Base-by-base conservation (phyloP, 441 rosid genomes). In the Gossypium lobatum region DNA sequence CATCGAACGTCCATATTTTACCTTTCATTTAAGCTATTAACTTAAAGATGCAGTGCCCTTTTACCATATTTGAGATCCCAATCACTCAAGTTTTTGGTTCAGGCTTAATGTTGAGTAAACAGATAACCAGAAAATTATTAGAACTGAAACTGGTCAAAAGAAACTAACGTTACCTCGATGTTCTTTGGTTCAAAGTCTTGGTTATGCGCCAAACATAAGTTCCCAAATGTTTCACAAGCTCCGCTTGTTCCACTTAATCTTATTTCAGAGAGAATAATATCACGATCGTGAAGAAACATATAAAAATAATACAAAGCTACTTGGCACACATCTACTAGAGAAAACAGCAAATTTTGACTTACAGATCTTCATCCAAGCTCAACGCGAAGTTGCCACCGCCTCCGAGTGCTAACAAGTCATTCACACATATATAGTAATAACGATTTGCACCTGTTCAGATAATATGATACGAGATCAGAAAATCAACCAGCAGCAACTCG, bases 241-340 rank as follows among this genome's bases (percentile, higher is more conserved):
- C 95, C 93, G 72, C 98, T 95, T 58, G 89, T 93, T 82, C 93
- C 99, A 73, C 75, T 88, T 73, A 93, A 86, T 84, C 98, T 97
- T 95, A 76, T 81, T 68, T 73, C 80, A 63, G 70, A 55, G 53
- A 48, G 58, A 64, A 55, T 20, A 53, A 76, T 4, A 64, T 66
- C 1, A 59, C 52, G 67, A 42, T 42, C 7, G 63, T 72, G 59
- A 57, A 45, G 48, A 34, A 10, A 57, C 31, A 16, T 3, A 31
- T 9, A 48, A 17, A 37, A 18, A 2, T 11, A 18, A 48, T 8
- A 61, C 4, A 37, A 18, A 50, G n/a, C 21, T 52, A 50, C n/a
- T 14, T 2, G 6, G 45, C 28, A 39, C 17, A 14, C 37, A 17
- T 70, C 65, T 6, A 42, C 64, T 60, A 45, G 28, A 50, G 55